These are phyloP conservation scores for Starmera dryadoides DNA, from an alignment of 805 yeast genomes.

Conservation along the genomic window DNA sequence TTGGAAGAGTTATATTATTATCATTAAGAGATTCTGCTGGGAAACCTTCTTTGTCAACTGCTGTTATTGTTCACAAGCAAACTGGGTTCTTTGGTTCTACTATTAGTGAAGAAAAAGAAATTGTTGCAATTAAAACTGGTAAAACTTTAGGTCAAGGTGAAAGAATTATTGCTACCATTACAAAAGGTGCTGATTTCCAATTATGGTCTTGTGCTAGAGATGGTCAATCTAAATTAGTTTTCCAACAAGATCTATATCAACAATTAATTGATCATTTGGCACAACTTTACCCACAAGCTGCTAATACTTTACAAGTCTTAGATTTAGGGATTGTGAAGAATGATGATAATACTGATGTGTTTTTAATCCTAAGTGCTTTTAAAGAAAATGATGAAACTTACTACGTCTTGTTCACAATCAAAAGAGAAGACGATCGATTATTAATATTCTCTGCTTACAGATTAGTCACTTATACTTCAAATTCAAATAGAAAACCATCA, in stretches of 20 bases:
- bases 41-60: conserved; percentile 35
- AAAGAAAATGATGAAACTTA: conserved; percentile 25
- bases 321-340: conserved; percentile 50
- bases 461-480: conserved; percentile 39
- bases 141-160: conserved; percentile 43
- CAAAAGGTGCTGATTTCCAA: conserved; percentile 37
- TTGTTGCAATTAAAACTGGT: conserved; percentile 55
- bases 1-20: conserved; percentile 57
- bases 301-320: conserved; percentile 42
- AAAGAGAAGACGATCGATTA: conserved; percentile 43
- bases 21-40: conserved; percentile 64
- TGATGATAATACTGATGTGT: conserved; percentile 29
- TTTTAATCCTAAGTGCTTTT: conserved; percentile 44
- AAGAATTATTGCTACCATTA: conserved; percentile 32
- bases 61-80: conserved; percentile 21
- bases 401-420: conserved; percentile 47
- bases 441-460: conserved; percentile 59
- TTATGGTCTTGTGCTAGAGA: conserved; percentile 42
- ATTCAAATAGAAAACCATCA: conserved; percentile 31
- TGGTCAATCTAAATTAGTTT: conserved; percentile 31
- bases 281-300: conserved; percentile 45
- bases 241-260: conserved; percentile 28
- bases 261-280: conserved; percentile 32
- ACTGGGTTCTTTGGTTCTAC: conserved; percentile 26
- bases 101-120: conserved; percentile 27